These are phyloP conservation scores for Talaromyces sp. DNA, from an alignment of 2,329 filamentous ascomycete genomes.

Conservation along the genomic window DNA sequence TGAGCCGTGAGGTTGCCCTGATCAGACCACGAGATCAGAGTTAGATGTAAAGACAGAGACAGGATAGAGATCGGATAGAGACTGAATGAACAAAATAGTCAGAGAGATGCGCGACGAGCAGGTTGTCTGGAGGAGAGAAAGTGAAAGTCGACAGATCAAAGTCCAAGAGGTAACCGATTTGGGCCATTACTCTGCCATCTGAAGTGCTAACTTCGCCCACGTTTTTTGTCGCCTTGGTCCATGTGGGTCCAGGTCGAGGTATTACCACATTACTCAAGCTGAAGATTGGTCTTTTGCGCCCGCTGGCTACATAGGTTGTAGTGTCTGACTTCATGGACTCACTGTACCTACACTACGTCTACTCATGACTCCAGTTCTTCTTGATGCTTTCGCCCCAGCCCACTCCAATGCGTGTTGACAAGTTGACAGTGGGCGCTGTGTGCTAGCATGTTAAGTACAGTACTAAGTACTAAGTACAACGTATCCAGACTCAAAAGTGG, in stretches of 20 bases:
- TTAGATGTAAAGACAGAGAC: background rate
- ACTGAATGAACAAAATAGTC: background rate
- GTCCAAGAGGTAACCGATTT: conserved; percentile 1
- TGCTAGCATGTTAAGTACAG: too few species aligned
- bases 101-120: background rate
- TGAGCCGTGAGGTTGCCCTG: background rate
- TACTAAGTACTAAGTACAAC: too few species aligned
- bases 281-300: background rate
- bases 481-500: background rate
- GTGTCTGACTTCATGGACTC: too few species aligned
- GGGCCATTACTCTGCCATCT: conserved; percentile 16
- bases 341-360: too few species aligned
- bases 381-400: too few species aligned
- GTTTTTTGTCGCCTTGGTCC: conserved; percentile 10
- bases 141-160: background rate
- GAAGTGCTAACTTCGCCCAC: conserved; percentile 2
- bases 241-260: background rate
- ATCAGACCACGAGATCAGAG: background rate
- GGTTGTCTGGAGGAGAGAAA: background rate
- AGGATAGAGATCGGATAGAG: too few species aligned
- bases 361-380: too few species aligned
- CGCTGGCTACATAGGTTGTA: too few species aligned
- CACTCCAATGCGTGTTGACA: too few species aligned
- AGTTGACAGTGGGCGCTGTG: too few species aligned
- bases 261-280: background rate